These are phyloP conservation scores for Trypanosoma avium DNA, from an alignment of 208 protist genomes.

Conservation along the genomic window DNA sequence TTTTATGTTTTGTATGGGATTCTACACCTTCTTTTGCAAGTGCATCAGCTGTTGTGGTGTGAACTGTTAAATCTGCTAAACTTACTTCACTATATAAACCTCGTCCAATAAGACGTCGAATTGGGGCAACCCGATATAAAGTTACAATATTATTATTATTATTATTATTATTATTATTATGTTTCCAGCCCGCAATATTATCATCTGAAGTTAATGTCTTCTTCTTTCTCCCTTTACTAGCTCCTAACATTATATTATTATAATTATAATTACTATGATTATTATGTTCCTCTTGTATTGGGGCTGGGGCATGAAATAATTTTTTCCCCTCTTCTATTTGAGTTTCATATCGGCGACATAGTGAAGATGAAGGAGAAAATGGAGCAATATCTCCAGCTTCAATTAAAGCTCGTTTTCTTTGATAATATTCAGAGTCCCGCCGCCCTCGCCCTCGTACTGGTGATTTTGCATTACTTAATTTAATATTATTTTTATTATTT, in stretches of 20 bases:
- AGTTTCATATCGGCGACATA: background rate
- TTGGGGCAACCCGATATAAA: constrained; percentile 12
- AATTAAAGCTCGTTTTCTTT: background rate
- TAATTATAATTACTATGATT: too few species aligned
- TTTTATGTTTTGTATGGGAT: background rate
- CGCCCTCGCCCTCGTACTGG: background rate
- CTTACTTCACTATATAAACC: constrained; percentile 52
- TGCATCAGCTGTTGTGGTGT: constrained; percentile 22
- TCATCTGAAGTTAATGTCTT: too few species aligned
- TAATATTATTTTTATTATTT: constrained; percentile 1
- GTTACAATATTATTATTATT: background rate
- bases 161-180: too few species aligned
- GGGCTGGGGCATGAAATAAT: background rate
- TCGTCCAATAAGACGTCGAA: constrained; percentile 32
- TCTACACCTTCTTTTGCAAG: background rate
- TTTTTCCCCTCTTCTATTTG: background rate
- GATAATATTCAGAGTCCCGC: background rate
- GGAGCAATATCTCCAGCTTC: constrained; percentile 14
- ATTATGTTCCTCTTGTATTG: background rate
- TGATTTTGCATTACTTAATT: background rate
- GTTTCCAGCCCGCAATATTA: too few species aligned
- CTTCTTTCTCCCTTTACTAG: too few species aligned
- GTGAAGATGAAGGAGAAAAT: constrained; percentile 10
- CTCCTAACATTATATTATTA: too few species aligned
- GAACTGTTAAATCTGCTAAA: constrained; percentile 54